Base-by-base conservation (phyloP, 305 asterid genomes). In the Fraxinus dipetala region DNA sequence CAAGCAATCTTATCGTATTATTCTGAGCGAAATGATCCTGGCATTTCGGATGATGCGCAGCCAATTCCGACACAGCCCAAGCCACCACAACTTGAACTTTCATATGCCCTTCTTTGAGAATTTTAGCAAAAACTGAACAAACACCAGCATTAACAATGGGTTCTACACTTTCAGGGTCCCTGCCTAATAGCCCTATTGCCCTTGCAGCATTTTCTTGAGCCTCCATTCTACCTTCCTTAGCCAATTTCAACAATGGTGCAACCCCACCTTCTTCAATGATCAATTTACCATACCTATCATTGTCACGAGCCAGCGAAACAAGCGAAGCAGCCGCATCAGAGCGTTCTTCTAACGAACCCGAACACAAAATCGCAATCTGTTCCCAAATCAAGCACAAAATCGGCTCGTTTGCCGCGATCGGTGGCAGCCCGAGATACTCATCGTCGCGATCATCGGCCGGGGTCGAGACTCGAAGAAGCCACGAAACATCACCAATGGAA, bases 321-420 rank as follows among this genome's bases (percentile, higher is more conserved):
- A 89, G 82, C 13, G 90, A 88, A 3, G 94, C 94, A 1, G 94
- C 94, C 0, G 92, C 90, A 43, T 89, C 94, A 0, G 90, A 70
- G 4, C 91, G 85, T 6, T 90, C 94, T 34, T 89, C 94, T 0
- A 90, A 18, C 1, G 87, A 43, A 16, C 91, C 90, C 26, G 92
- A 81, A 84, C 87, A 87, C 36, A 90, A 45, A 16, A 82, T 85
- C 35, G 92, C 94, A 0, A 90, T 90, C 65, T 90, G 92, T 70
- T 90, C 94, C 94, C 94, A 91, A 11, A 91, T 91, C 56, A 91
- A 78, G 74, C 92, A 89, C 3, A 91, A 82, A 36, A 89, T 91
- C 9, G 94, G 94, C 86, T 89, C 92, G 45, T 89, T 91, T 2
- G 92, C 87, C 0, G 94, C 92, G 77, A 91, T 91, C 0, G 94